Conservation (phyloP, 169 alveolate species). For the Plasmodium inui region DNA sequence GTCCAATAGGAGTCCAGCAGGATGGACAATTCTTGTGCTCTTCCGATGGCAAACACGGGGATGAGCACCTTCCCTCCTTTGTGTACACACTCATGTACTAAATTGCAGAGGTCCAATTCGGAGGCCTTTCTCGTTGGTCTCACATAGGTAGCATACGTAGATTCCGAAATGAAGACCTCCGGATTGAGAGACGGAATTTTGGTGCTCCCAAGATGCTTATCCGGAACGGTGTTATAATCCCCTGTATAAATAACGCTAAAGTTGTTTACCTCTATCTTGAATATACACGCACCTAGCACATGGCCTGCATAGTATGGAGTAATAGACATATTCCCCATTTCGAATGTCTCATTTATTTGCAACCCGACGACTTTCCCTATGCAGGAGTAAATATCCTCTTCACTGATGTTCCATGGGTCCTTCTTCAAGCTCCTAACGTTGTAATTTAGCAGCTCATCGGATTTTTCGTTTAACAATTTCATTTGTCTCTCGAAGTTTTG, state of each 20-base stretch:
- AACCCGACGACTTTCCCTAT: constrained; percentile 89
- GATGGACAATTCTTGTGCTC: constrained; percentile 98
- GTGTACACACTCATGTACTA: constrained; percentile 89
- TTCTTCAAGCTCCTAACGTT: constrained; percentile 55
- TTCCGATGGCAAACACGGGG: constrained; percentile 99
- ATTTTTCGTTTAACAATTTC: constrained; percentile 79
- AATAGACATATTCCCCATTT: constrained; percentile 89
- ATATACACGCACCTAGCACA: constrained; percentile 98
- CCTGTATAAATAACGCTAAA: constrained; percentile 94
- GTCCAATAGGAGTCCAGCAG: constrained; percentile 97
- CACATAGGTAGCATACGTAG: constrained; percentile 97
- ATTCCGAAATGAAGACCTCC: constrained; percentile 95
- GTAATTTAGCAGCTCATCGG: constrained; percentile 70
- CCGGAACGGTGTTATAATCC: constrained; percentile 96
- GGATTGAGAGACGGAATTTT: constrained; percentile 94
- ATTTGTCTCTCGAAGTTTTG: constrained; percentile 77
- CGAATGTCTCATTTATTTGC: constrained; percentile 92
- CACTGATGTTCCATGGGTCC: constrained; percentile 89
- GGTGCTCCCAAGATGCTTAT: constrained; percentile 97
- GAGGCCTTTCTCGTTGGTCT: constrained; percentile 96
- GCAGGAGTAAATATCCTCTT: constrained; percentile 90
- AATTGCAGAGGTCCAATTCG: constrained; percentile 95
- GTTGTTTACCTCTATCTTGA: constrained; percentile 93
- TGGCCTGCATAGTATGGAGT: constrained; percentile 99
- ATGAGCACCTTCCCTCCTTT: constrained; percentile 96